Percentiles rank a stretch among this genome's conserved stretches.
phyloP scores from a whole-genome alignment of 2,329 filamentous ascomycete genomes.

The Arthrocladium fulminans region DNA sequence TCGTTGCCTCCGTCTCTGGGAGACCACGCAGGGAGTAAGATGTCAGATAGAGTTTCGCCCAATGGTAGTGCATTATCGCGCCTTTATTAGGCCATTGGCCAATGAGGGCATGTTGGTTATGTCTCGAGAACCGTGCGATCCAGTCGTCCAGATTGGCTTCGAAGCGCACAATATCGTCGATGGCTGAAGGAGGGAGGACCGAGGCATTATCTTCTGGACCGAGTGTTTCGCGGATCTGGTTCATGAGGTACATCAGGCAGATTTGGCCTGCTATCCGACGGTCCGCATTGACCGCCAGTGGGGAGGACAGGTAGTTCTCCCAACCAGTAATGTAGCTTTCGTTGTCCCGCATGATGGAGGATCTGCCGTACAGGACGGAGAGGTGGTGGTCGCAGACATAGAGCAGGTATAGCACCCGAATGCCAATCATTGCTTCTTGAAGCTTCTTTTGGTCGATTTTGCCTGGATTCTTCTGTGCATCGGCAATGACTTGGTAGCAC shows the following conservation, averaged over 20 bases:
- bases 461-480: constrained; percentile 19
- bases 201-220: constrained; percentile 32
- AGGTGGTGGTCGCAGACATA: constrained; percentile 39
- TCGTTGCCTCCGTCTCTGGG: constrained; percentile 32
- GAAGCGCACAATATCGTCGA: constrained; percentile 33
- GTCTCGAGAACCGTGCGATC: constrained; percentile 24
- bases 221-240: constrained; percentile 36
- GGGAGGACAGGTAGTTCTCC: constrained; percentile 28
- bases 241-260: constrained; percentile 37
- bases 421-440: constrained; percentile 25
- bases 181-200: constrained; percentile 30
- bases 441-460: constrained; percentile 20
- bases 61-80: constrained; percentile 43
- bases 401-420: constrained; percentile 33
- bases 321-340: constrained; percentile 28
- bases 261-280: constrained; percentile 34
- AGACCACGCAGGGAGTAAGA: constrained; percentile 43
- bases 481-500: constrained; percentile 31
- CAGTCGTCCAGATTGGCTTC: constrained; percentile 33
- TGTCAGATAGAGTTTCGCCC: constrained; percentile 43
- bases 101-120: constrained; percentile 37
- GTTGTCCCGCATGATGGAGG: constrained; percentile 35
- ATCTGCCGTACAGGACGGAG: constrained; percentile 37
- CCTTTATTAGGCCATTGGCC: constrained; percentile 44
- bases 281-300: constrained; percentile 28